Percentiles rank a stretch among this genome's conserved stretches.
Evolutionary conservation across 768 basidiomycete genomes (phyloP).

Genomic region (Steccherinum ochraceum): DNA sequence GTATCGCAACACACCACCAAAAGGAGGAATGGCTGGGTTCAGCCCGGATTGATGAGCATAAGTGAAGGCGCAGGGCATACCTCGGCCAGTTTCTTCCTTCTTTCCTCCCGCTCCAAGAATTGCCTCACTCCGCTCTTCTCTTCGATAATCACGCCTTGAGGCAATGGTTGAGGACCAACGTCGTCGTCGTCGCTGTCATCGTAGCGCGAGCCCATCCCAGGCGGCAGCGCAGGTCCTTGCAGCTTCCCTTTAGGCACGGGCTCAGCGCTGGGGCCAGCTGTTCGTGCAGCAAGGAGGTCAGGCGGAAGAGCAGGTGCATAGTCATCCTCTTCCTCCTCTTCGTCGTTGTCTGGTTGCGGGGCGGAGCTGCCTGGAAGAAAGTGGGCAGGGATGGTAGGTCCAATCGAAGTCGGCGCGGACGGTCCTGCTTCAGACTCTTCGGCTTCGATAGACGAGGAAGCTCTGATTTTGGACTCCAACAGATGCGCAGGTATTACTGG

Average conservation of each 20-base stretch:
- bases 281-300: constrained; percentile 46
- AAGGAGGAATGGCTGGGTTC: too few species aligned
- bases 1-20: not conserved
- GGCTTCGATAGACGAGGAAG: constrained; percentile 6
- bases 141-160: constrained; percentile 32
- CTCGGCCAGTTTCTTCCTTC: constrained; percentile 64
- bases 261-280: constrained; percentile 17
- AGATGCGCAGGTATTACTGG: constrained; percentile 20
- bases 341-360: constrained; percentile 25
- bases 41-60: not conserved
- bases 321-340: constrained; percentile 60
- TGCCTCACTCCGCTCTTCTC: constrained; percentile 66
- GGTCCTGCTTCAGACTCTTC: constrained; percentile 10
- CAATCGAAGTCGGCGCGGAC: constrained; percentile 10
- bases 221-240: constrained; percentile 50
- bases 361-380: constrained; percentile 8
- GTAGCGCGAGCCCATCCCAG: constrained; percentile 20
- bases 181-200: constrained; percentile 71
- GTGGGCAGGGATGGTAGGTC: constrained; percentile 18
- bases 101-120: constrained; percentile 83
- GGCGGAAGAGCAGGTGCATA: constrained; percentile 74
- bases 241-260: constrained; percentile 29
- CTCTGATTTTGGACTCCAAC: not conserved
- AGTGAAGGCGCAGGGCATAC: constrained; percentile 23
- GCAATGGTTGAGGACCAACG: constrained; percentile 77